Base-by-base conservation (phyloP, 345 rosid species). In the Salix koriyanagi region DNA sequence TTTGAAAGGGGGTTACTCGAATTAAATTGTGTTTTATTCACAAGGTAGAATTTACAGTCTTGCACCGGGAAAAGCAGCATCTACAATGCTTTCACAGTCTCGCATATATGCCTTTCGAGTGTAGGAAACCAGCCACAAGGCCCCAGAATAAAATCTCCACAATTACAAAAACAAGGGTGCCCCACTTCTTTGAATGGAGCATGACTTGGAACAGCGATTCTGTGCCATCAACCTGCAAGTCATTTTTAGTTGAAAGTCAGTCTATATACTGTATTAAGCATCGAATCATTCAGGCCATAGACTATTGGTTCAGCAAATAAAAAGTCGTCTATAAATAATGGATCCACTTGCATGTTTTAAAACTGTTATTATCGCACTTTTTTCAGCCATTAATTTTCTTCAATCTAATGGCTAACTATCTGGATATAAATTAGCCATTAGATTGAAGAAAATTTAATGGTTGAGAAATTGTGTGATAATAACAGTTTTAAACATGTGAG, bases 101-200 rank as follows among this genome's bases (percentile, higher is more conserved):
- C 30, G 85, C 69, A 75, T 84, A 86, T 61, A 86, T 72, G 67
- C 85, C 83, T 70, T 87, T 84, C 80, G 76, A 65, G 75, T 86
- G 88, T 26, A 87, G 83, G 79, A 84, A 69, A 73, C 88, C 86
- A 2, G 89, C 89, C 44, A 87, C 73, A 16, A 83, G 76, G 50
- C 88, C 83, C 90, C 92, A 89, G 71, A 82, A 87, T 58, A 87
- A 32, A 36, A 89, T 89, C 84, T 76, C 86, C 44, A 85, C 76
- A 68, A 84, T 54, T 62, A 89, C 92, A 77, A 86, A 85, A 21
- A 75, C 81, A 50, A 87, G 77, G 23, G 88, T 86, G 44, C 89
- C 83, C 90, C 89, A 87, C 44, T 80, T 80, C 81, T 80, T 67
- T 2, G 87, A 87, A 66, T 70, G 83, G 56, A 87, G 76, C 62